Conservation (phyloP, 1,284 basidiomycete genomes). For the Trichosporon sp. region DNA sequence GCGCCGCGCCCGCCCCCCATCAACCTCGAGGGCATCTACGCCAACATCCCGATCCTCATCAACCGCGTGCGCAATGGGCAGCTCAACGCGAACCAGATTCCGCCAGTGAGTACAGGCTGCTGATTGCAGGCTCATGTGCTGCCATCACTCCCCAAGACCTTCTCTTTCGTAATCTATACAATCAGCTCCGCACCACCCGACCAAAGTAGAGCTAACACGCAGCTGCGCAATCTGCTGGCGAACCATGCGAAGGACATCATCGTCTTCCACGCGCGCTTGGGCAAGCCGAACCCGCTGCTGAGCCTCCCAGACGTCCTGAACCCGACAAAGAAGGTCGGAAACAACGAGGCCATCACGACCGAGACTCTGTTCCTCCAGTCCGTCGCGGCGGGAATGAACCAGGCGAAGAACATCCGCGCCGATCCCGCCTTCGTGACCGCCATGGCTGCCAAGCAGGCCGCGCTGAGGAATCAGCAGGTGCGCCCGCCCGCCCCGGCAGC, state of each 20-base stretch:
- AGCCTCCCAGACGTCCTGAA: constrained; percentile 36
- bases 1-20: constrained; percentile 24
- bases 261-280: constrained; percentile 35
- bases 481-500: constrained; percentile 11
- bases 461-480: constrained; percentile 17
- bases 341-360: constrained; percentile 29
- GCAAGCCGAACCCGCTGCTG: constrained; percentile 29
- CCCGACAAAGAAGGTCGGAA: constrained; percentile 31
- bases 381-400: constrained; percentile 26
- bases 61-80: constrained; percentile 31
- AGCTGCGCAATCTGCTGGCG: constrained; percentile 33
- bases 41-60: constrained; percentile 33
- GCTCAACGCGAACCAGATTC: constrained; percentile 28
- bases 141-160: background rate
- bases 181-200: too few relatives aligned
- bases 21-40: constrained; percentile 34
- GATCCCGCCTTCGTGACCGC: constrained; percentile 29
- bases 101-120: constrained; percentile 23
- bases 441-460: constrained; percentile 23
- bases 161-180: too few relatives aligned
- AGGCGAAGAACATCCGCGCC: constrained; percentile 24
- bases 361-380: constrained; percentile 28
- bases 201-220: constrained; percentile 14
- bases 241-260: constrained; percentile 35
- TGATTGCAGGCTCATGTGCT: background rate